Evolutionary conservation across 202 grass and related monocot species (phyloP).

Genomic region (Musa balbisiana): DNA sequence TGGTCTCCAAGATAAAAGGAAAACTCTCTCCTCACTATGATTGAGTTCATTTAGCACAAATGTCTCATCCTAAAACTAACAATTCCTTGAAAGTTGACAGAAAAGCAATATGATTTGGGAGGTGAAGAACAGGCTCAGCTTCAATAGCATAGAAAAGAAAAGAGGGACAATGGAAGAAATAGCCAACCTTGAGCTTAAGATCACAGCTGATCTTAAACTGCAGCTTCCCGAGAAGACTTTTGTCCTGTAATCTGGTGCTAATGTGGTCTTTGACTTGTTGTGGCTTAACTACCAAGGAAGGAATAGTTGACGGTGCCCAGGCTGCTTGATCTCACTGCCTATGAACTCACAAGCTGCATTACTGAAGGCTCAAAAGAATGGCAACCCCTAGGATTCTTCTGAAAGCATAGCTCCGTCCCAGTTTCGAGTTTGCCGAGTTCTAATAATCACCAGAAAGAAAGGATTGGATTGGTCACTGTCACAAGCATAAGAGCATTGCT

Average conservation of each 20-base stretch:
- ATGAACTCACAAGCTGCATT: background rate
- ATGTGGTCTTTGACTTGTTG: background rate
- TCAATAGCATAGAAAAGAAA: background rate
- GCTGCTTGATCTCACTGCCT: too few relatives aligned
- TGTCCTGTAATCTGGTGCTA: background rate
- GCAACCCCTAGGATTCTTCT: background rate
- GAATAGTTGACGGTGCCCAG: background rate
- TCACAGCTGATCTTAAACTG: background rate
- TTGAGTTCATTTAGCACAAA: too few relatives aligned
- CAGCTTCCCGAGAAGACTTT: background rate
- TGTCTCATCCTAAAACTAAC: too few relatives aligned
- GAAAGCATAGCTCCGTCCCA: background rate
- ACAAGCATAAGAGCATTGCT: background rate
- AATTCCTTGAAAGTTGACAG: too few relatives aligned
- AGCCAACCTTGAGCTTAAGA: background rate
- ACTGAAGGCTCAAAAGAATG: background rate
- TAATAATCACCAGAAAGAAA: background rate
- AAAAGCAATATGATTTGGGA: too few relatives aligned
- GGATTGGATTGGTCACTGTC: background rate
- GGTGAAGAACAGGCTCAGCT: background rate
- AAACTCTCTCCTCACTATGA: too few relatives aligned
- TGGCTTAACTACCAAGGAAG: background rate
- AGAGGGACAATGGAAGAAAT: background rate
- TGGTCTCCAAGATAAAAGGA: too few relatives aligned
- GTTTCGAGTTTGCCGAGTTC: background rate